Percentiles rank a stretch among this genome's conserved stretches.
phyloP scores from a whole-genome alignment of 2,329 filamentous ascomycete species.

The Colletotrichum sp. region DNA sequence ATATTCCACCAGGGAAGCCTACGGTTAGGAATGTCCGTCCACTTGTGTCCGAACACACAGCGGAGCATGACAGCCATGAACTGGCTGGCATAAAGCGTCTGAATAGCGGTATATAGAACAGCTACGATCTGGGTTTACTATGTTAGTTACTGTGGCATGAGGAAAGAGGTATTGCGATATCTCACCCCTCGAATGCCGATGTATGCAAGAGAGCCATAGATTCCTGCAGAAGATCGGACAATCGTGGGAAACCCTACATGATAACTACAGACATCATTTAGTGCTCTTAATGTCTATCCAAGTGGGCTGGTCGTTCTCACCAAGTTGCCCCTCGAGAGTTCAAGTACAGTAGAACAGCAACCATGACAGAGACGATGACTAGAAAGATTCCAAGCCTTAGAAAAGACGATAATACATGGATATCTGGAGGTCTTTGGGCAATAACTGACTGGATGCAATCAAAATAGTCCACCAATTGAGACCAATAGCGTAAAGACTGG shows the following conservation, averaged over 20 bases:
- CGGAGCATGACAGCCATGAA: conserved; percentile 18
- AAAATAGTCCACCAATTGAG: conserved; percentile 4
- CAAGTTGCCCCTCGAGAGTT: not conserved
- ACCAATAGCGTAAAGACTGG: conserved; percentile 3
- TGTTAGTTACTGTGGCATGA: not conserved
- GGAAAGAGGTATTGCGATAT: not conserved
- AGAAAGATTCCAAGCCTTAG: not conserved
- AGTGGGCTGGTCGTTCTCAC: not conserved
- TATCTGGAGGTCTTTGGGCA: not conserved
- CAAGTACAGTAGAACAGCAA: not conserved
- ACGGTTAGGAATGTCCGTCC: conserved; percentile 12
- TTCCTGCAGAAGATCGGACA: conserved; percentile 7
- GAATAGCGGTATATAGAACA: conserved; percentile 19
- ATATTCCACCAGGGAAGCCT: not conserved
- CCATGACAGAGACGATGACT: not conserved
- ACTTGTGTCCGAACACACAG: conserved; percentile 19
- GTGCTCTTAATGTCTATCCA: not conserved
- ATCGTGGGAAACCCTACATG: conserved; percentile 20
- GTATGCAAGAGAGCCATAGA: conserved; percentile 14
- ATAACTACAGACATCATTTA: not conserved
- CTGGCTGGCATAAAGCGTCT: conserved; percentile 18
- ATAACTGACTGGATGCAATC: not conserved
- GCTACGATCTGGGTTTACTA: not conserved
- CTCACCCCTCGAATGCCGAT: conserved; percentile 9
- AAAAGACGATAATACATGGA: not conserved